Base-by-base conservation (phyloP, 768 basidiomycete genomes). In the Pleurotus sapidus region DNA sequence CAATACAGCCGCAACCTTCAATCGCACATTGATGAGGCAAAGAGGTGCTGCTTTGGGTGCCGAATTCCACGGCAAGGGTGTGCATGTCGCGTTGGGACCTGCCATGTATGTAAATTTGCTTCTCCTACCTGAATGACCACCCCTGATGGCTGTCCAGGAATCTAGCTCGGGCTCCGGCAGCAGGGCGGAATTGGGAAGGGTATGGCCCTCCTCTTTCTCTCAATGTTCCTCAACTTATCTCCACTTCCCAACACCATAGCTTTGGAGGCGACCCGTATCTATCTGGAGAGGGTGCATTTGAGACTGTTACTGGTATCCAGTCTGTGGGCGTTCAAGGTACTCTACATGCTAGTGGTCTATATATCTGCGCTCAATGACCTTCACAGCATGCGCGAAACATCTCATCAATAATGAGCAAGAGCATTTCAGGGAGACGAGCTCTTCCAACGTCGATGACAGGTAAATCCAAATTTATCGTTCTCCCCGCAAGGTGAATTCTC, bases 51-150 rank as follows among this genome's bases (percentile, higher is more conserved):
- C 82, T 0, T 77, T 88, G 66, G 87, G 86, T 1, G 66, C 73
- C 20, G 88, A 89, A 64, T 83, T 83, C 70, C 74, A 73, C 46
- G 82, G 78, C 40, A 84, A 86, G 67, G 87, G 87, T 23, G 77
- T 84, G 7, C 66, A 87, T 67, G 77, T 82, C 50, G 77, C 72
- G 7, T 70, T 83, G 15, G 80, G 78, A 1, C 82, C 82, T 1
- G 76, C 76, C 70, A 82, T 81, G 78, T 77, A 57, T 6, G 73
- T 67, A 7, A 7, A 30, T 24, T 15, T 4, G 38, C 17, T 6
- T 55, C 38, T 11, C 18, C n/a, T 37, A 11, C 7, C 14, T 18
- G 8, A 11, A 42, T 25, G 24, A 5, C 39, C 18, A n/a, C 9
- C n/a, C 42, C 46, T 27, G 43, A 46, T 39, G 17, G 51, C 57